Base-by-base conservation (phyloP, 2,329 filamentous ascomycete genomes). In the Xylariales sp. region DNA sequence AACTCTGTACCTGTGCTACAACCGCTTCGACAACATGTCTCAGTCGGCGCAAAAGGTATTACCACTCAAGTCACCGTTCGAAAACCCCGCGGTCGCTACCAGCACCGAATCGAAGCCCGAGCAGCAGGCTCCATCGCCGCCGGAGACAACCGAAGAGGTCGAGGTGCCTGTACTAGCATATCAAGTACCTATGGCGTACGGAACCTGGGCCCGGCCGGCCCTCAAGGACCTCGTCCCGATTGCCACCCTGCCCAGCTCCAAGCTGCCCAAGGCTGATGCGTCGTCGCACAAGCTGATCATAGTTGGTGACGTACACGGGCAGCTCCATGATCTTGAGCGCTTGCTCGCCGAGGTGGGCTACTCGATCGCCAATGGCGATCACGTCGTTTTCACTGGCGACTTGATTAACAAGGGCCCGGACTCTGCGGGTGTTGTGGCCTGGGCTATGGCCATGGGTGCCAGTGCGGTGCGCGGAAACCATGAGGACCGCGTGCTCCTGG, bases 291-390 rank as follows among this genome's bases (percentile, higher is more conserved):
- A 89, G 14, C 66, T 98, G 17, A 69, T 97, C 23, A 71, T 97
- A 43, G 71, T 97, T 23, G 91, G 93, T 38, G 93, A 98, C 63
- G 88, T 97, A 12, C 91, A 97, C 65, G 93, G 93, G 33, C 93
- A 93, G 68, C 78, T 78, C 49, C 59, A 74, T 11, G 76, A 88
- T 44, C 70, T 88, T 56, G 63, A 70, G 57, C 56, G 69, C 13
- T 70, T 97, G 11, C 72, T 97, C 18, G 57, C 73, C 5, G 81
- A 87, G 53, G 66, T 85, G 16, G 57, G 39, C 12, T 59, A 69
- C 13, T 91, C 88, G 60, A 60, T 83, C 24, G 38, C 63, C 18
- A 63, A 70, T 12, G 68, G 65, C 33, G 91, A 95, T 59, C 85
- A 91, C 54, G 64, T 95, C 27, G 69, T 95, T 15, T 70, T 91